A percentile compares a stretch with the other conserved stretches of the same genome.
Conservation (phyloP, 345 rosid genomes). For the Salix suchowensis region DNA sequence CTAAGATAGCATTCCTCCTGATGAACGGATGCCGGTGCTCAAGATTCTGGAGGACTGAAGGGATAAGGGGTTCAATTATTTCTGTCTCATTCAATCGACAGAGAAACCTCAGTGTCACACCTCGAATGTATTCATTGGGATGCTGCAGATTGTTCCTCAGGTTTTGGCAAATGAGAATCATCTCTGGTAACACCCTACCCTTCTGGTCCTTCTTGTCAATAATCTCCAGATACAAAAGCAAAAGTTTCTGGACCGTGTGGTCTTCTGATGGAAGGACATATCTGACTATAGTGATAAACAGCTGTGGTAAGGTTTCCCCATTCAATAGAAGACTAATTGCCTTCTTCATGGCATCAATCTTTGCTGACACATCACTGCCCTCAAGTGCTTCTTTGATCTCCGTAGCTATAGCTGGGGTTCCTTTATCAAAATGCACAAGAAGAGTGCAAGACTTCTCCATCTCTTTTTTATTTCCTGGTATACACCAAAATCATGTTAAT, state of each 20-base stretch:
- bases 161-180: slow-evolving; percentile 93
- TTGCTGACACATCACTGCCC: slow-evolving; percentile 59
- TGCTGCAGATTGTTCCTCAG: slow-evolving; percentile 94
- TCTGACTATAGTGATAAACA: slow-evolving; percentile 86
- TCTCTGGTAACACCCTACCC: slow-evolving; percentile 82
- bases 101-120: slow-evolving; percentile 71
- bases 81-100: slow-evolving; percentile 70
- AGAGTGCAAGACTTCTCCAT: slow-evolving; percentile 93
- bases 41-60: slow-evolving; percentile 63
- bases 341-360: slow-evolving; percentile 82
- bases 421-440: slow-evolving; percentile 83
- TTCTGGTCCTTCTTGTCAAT: slow-evolving; percentile 77
- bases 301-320: slow-evolving; percentile 90
- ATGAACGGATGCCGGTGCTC: slow-evolving; percentile 72
- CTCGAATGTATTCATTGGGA: slow-evolving; percentile 91
- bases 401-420: slow-evolving; percentile 69
- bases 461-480: slow-evolving; percentile 5
- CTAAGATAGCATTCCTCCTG: slow-evolving; percentile 66
- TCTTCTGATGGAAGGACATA: slow-evolving; percentile 91
- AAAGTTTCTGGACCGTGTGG: slow-evolving; percentile 85
- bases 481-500: slow-evolving; percentile 1
- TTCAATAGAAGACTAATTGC: slow-evolving; percentile 86
- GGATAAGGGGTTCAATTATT: slow-evolving; percentile 67
- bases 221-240: slow-evolving; percentile 81
- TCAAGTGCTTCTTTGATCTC: slow-evolving; percentile 96